Evolutionary conservation across 1,139 yeast species (phyloP).

Genomic region (Blastobotrys elegans): DNA sequence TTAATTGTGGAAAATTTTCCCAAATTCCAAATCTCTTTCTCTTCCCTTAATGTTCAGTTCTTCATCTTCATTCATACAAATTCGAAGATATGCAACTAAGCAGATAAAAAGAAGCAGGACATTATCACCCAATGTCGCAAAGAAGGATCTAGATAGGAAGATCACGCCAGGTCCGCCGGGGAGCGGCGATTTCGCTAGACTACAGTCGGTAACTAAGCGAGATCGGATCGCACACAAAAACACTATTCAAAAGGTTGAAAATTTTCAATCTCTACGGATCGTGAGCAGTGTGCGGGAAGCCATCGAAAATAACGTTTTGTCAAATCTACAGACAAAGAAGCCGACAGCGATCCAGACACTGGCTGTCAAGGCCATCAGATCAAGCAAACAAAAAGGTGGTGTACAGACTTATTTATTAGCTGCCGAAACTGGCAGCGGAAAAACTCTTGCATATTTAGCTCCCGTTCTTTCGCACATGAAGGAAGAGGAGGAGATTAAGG

Average conservation of each 20-base stretch:
- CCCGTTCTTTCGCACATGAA: constrained; percentile 68
- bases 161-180: constrained; percentile 25
- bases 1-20: too few species aligned
- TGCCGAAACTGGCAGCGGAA: constrained; percentile 96
- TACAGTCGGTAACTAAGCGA: constrained; percentile 31
- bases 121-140: constrained; percentile 22
- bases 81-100: constrained; percentile 5
- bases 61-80: not conserved
- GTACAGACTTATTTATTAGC: constrained; percentile 63
- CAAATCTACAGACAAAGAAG: constrained; percentile 29
- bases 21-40: not conserved
- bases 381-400: constrained; percentile 26
- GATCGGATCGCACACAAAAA: constrained; percentile 34
- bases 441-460: constrained; percentile 85
- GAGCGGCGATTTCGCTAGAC: constrained; percentile 33
- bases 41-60: not conserved
- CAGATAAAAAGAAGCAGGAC: constrained; percentile 15
- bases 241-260: constrained; percentile 46
- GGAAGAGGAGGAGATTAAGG: constrained; percentile 31
- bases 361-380: constrained; percentile 47
- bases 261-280: constrained; percentile 61
- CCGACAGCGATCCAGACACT: constrained; percentile 66
- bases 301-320: constrained; percentile 51
- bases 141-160: constrained; percentile 9
- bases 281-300: constrained; percentile 64